These are phyloP conservation scores for Sugiyamaella grinbergsii DNA, from an alignment of 1,139 yeast genomes.

Conservation along the genomic window DNA sequence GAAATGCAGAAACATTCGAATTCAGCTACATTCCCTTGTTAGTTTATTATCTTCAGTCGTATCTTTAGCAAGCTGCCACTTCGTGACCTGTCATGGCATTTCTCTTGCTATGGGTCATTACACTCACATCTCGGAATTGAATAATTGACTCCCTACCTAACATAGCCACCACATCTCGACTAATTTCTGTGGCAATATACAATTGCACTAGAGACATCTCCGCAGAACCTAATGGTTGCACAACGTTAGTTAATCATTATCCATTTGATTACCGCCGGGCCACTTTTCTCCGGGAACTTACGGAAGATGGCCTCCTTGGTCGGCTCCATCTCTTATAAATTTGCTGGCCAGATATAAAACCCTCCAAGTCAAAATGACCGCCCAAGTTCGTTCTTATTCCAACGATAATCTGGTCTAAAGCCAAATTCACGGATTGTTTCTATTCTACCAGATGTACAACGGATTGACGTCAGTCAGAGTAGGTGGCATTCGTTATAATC, in stretches of 20 bases:
- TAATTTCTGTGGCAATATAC: constrained; percentile 86
- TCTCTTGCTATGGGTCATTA: no score
- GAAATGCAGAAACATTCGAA: constrained; percentile 76
- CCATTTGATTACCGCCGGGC: no score
- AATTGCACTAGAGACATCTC: constrained; percentile 93
- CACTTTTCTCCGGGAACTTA: constrained; percentile 25
- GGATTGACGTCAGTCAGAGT: not conserved
- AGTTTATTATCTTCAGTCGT: constrained; percentile 1
- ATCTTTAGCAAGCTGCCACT: not conserved
- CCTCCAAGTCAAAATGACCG: not conserved
- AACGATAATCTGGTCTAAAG: not conserved
- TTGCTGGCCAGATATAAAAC: not conserved
- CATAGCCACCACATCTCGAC: constrained; percentile 83
- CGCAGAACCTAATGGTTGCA: constrained; percentile 61
- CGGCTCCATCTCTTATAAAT: constrained; percentile 13
- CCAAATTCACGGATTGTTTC: not conserved
- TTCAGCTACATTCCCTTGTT: constrained; percentile 45
- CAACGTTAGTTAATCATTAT: constrained; percentile 1
- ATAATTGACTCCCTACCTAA: constrained; percentile 83
- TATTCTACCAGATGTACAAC: not conserved
- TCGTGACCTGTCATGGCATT: not conserved
- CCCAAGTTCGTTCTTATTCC: not conserved
- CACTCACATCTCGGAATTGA: constrained; percentile 73
- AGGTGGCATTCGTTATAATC: constrained; percentile 3
- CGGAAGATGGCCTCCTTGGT: constrained; percentile 35